Base-by-base conservation (phyloP, 768 basidiomycete species). In the Podaxis rugospora region DNA sequence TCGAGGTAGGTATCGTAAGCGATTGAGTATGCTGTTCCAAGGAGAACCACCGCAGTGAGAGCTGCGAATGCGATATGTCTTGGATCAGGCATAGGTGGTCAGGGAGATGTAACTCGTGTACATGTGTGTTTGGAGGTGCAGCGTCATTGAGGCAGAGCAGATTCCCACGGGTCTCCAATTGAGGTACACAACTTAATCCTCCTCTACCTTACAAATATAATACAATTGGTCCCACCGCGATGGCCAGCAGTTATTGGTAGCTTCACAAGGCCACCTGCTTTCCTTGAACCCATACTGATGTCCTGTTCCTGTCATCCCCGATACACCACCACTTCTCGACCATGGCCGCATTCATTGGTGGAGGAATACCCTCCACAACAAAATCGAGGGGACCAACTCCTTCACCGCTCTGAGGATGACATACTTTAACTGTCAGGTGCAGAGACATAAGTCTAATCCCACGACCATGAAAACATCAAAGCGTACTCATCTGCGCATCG, bases 281-380 rank as follows among this genome's bases (percentile, higher is more conserved):
- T 13, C 93, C 92, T 71, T 92, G 91, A 2, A 95, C 80, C 90
- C 92, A 96, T 71, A 93, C 79, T 2, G 73, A 76, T 1, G 61
- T 66, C 18, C 91, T 80, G 72, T 95, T 95, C 54, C 81, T 78
- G 4, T 67, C 67, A 67, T 91, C 87, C 0, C 93, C 93, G 44
- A 89, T 69, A 66, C 90, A 91, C 92, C 92, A 95, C 94, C 94
- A 95, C 68, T 89, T 92, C 72, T 95, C 94, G 23, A 95, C 65
- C 73, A 83, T 75, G 54, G 88, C 88, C 46, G 76, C 67, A 5
- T 61, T 67, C 14, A 75, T 50, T 36, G 32, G 32, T 28, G 51
- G 37, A 16, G 25, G 37, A 4, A 23, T 42, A 13, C 36, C 58
- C 25, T 39, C 42, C 4, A 83, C 86, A 65, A 93, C 87, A 66